Percentiles rank a stretch among this genome's conserved stretches.
Evolutionary conservation across 495 filamentous ascomycete genomes (phyloP).

Genomic region (Penicillium simplicissimum): DNA sequence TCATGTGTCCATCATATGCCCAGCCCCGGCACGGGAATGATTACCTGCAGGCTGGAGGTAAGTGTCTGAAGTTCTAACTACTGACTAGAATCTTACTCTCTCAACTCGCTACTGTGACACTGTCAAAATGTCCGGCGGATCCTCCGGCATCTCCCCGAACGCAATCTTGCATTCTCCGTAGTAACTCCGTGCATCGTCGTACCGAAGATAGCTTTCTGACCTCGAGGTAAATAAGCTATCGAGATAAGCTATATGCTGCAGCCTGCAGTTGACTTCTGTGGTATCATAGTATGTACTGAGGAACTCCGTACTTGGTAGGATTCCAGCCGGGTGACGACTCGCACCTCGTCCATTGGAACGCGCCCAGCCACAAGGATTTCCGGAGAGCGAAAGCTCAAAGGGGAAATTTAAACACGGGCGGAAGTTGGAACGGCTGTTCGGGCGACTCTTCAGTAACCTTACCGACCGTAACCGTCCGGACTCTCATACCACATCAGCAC

Average conservation of each 20-base stretch:
- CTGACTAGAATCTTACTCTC: too few relatives aligned
- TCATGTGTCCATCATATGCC: slow-evolving; percentile 3
- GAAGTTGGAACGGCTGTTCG: too few relatives aligned
- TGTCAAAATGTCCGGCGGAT: slow-evolving; percentile 14
- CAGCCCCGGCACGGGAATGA: slow-evolving; percentile 7
- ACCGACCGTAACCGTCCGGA: background rate
- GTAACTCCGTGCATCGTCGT: background rate
- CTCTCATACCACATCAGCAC: background rate
- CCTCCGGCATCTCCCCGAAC: slow-evolving; percentile 19
- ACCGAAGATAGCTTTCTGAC: background rate
- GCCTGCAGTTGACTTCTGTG: too few relatives aligned
- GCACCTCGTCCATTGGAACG: too few relatives aligned
- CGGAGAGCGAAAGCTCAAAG: too few relatives aligned
- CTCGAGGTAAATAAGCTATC: background rate
- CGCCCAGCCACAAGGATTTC: too few relatives aligned
- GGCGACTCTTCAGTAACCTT: background rate
- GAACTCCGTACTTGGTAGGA: too few relatives aligned
- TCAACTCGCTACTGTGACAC: slow-evolving; percentile 8
- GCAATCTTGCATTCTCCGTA: background rate
- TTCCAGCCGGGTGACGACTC: too few relatives aligned
- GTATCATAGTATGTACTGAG: background rate
- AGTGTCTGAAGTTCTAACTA: too few relatives aligned
- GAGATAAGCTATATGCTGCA: background rate
- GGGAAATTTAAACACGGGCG: too few relatives aligned
- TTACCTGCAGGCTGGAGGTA: too few relatives aligned